Conservation (phyloP, 2,329 filamentous ascomycete genomes). For the Fusarium caatingaense region DNA sequence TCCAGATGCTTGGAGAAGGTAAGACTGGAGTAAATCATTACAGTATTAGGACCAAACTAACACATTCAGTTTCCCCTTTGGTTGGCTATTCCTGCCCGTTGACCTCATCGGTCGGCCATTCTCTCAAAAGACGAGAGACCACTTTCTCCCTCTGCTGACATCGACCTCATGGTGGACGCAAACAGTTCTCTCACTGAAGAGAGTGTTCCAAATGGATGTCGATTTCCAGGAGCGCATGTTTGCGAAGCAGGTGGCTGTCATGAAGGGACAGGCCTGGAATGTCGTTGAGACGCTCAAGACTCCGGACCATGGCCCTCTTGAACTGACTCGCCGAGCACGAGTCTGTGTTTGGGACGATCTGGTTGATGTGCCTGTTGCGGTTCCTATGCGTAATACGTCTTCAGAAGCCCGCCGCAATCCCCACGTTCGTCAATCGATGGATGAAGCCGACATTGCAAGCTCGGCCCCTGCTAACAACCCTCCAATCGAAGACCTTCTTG, state of each 20-base stretch:
- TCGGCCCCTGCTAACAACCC: conserved; percentile 50
- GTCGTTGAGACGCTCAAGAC: conserved; percentile 97
- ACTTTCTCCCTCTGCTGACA: conserved; percentile 95
- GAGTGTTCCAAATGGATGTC: conserved; percentile 89
- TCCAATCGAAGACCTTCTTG: conserved; percentile 75
- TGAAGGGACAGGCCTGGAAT: conserved; percentile 99
- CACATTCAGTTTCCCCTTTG: conserved; percentile 86
- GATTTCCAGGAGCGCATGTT: conserved; percentile 99
- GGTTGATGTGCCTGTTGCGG: conserved; percentile 93
- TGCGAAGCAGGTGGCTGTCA: conserved; percentile 95
- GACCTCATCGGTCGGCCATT: conserved; percentile 97
- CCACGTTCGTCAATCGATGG: conserved; percentile 62
- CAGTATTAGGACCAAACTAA: not conserved
- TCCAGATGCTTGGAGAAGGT: conserved; percentile 82
- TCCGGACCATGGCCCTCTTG: conserved; percentile 89
- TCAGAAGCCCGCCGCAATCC: conserved; percentile 81
- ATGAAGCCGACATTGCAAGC: conserved; percentile 88
- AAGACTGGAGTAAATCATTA: conserved; percentile 45
- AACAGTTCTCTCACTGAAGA: conserved; percentile 86
- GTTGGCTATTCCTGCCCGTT: conserved; percentile 97
- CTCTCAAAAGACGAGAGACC: conserved; percentile 90
- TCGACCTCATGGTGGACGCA: conserved; percentile 98
- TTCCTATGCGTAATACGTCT: conserved; percentile 86
- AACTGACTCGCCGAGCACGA: conserved; percentile 87
- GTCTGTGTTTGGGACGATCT: conserved; percentile 99